phyloP scores from a whole-genome alignment of 495 filamentous ascomycete species.

The Glutinoglossum americanum region DNA sequence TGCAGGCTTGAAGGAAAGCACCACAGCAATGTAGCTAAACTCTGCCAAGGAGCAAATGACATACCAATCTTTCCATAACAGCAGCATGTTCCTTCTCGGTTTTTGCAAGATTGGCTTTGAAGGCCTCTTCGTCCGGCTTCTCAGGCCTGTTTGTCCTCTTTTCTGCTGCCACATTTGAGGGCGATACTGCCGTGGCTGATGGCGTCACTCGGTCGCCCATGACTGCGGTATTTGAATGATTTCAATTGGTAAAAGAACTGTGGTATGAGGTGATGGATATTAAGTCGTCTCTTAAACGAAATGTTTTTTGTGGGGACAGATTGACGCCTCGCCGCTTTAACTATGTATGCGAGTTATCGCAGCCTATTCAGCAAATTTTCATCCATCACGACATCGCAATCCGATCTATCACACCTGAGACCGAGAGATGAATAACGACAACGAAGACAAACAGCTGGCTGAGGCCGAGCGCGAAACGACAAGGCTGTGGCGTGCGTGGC shows the following conservation, averaged over 20 bases:
- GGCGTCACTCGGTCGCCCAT: constrained; percentile 16
- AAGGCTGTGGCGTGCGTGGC: constrained; percentile 69
- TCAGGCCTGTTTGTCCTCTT: constrained; percentile 9
- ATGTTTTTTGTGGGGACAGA: background rate
- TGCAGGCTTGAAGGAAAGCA: no score
- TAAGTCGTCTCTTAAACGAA: background rate
- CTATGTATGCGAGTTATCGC: background rate
- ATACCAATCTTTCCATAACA: constrained; percentile 53
- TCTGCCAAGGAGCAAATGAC: constrained; percentile 11
- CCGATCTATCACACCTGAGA: background rate
- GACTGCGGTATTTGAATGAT: background rate
- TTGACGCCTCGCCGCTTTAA: no score
- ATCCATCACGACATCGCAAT: background rate
- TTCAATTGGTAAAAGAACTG: background rate
- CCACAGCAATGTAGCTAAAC: background rate
- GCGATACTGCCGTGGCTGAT: constrained; percentile 6
- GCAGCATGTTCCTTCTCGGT: constrained; percentile 67
- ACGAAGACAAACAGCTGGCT: constrained; percentile 12
- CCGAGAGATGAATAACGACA: background rate
- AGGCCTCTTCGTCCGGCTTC: constrained; percentile 48
- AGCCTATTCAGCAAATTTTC: background rate
- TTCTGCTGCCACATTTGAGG: background rate
- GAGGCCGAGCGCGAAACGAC: constrained; percentile 46
- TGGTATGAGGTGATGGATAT: background rate
- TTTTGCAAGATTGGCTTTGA: constrained; percentile 47